A percentile compares a stretch with the other conserved stretches of the same genome.
phyloP scores from a whole-genome alignment of 768 basidiomycete genomes.

The Chalciporus pseudorubinellus region DNA sequence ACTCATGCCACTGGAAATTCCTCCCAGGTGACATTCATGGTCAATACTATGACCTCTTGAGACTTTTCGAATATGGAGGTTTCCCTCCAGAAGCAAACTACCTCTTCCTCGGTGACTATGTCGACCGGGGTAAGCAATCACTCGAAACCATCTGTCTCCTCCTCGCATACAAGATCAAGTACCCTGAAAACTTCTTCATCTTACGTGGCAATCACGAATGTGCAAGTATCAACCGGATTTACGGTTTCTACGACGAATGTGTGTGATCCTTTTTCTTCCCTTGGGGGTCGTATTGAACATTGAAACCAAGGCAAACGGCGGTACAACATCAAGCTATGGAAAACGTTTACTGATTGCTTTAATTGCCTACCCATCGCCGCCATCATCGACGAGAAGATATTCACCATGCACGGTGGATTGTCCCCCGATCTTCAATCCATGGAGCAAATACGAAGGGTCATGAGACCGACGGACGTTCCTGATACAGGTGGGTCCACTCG shows the following conservation, averaged over 20 bases:
- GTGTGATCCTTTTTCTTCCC: conserved; percentile 32
- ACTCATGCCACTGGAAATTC: conserved; percentile 21
- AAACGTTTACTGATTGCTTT: conserved; percentile 99
- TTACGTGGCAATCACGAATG: conserved; percentile 99
- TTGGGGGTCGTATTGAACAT: conserved; percentile 10
- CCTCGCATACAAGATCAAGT: conserved; percentile 99
- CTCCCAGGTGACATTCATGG: conserved; percentile 93
- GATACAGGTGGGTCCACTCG: conserved; percentile 72
- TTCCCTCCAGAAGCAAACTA: conserved; percentile 99
- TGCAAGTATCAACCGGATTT: conserved; percentile 98
- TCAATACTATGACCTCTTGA: conserved; percentile 97
- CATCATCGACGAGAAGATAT: conserved; percentile 99
- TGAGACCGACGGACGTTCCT: conserved; percentile 98
- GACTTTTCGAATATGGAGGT: conserved; percentile 98
- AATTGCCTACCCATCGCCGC: conserved; percentile 99
- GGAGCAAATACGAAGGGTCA: conserved; percentile 99
- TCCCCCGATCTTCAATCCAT: conserved; percentile 98
- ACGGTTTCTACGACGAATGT: conserved; percentile 99
- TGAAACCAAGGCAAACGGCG: conserved; percentile 84
- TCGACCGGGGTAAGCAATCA: conserved; percentile 98
- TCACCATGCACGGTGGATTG: conserved; percentile 98
- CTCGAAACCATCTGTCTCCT: conserved; percentile 99
- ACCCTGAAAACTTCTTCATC: conserved; percentile 99
- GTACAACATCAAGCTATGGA: conserved; percentile 99
- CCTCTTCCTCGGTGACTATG: conserved; percentile 99